Base-by-base conservation (phyloP, 257 asterid species). In the Schizonepeta tenuifolia region DNA sequence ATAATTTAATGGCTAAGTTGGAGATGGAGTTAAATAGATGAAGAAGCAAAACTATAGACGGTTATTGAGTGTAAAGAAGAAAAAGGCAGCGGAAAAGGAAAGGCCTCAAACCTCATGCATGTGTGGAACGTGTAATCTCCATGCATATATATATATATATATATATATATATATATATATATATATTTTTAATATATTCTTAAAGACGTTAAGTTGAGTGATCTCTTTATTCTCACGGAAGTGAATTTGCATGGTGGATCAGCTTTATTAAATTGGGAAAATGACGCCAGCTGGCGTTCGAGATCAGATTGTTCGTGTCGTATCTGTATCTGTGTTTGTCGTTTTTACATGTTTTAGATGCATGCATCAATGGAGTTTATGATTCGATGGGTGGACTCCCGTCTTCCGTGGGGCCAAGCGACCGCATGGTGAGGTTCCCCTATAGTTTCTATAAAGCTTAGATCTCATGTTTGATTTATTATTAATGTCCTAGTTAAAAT, bases 31-130 rank as follows among this genome's bases (percentile, higher is more conserved):
- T 60, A 14, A 57, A 26, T 61, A 46, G 58, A 71, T 64, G 55
- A 21, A 56, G 75, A 67, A 22, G 70, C 43, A 59, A 80, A 62
- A 11, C 17, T 33, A 57, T 47, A 12, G 53, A 36, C 17, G 28
- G 38, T 49, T 69, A 67, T 69, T 55, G 63, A 72, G 58, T 62
- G 62, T 75, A 81, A 75, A 71, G 71, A 31, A 70, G 70, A 66
- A 54, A 80, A 76, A 47, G 77, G 54, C 58, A 46, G 64, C 56
- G 50, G 43, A 11, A 50, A 69, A 65, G 61, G 55, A 9, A 17
- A 35, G 63, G 63, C 67, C 62, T 62, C 67, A 43, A 33, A 31
- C 72, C 68, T 28, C 43, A 9, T 71, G 80, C 78, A 75, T 71
- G 73, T 57, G 40, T 44, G 38, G 57, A 71, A 75, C 77, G 75